These are phyloP conservation scores for Suhomyces coccinellae DNA, from an alignment of 1,139 yeast genomes.

Conservation along the genomic window DNA sequence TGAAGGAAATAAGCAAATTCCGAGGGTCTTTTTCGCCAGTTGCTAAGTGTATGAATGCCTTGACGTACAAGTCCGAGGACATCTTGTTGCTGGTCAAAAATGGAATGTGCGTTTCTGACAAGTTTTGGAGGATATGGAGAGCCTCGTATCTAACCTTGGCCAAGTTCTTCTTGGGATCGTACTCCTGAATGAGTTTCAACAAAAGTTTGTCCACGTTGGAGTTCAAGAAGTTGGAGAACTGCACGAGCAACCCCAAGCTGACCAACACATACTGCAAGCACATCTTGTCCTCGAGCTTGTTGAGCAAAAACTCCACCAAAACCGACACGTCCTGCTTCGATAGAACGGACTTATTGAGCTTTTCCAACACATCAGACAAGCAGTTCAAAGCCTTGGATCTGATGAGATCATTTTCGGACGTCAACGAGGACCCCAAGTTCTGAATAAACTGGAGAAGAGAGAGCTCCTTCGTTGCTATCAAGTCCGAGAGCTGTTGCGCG, in stretches of 20 bases:
- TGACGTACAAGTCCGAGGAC: slow-evolving; percentile 43
- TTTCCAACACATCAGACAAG: slow-evolving; percentile 50
- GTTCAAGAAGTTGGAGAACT: slow-evolving; percentile 45
- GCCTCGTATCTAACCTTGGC: slow-evolving; percentile 67
- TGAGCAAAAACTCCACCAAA: slow-evolving; percentile 60
- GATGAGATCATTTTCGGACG: slow-evolving; percentile 61
- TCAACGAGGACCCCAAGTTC: slow-evolving; percentile 56
- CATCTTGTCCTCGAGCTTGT: slow-evolving; percentile 65
- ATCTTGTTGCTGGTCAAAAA: slow-evolving; percentile 17
- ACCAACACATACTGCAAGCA: slow-evolving; percentile 53
- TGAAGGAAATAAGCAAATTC: slow-evolving; percentile 72
- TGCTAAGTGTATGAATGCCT: slow-evolving; percentile 65
- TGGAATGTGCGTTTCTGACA: slow-evolving; percentile 28
- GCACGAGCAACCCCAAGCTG: slow-evolving; percentile 55
- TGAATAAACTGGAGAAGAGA: slow-evolving; percentile 56
- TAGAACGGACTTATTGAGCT: slow-evolving; percentile 38
- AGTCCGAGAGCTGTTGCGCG: slow-evolving; percentile 31
- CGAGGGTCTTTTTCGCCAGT: slow-evolving; percentile 94
- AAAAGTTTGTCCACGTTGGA: slow-evolving; percentile 40
- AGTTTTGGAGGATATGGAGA: slow-evolving; percentile 48
- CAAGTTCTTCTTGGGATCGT: slow-evolving; percentile 60
- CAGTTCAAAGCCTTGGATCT: slow-evolving; percentile 59
- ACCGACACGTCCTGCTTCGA: slow-evolving; percentile 67
- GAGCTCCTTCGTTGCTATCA: slow-evolving; percentile 30
- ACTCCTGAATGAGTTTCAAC: slow-evolving; percentile 39